Evolutionary conservation across 306 rosid species (phyloP).

Genomic region (Quercus mongolica): DNA sequence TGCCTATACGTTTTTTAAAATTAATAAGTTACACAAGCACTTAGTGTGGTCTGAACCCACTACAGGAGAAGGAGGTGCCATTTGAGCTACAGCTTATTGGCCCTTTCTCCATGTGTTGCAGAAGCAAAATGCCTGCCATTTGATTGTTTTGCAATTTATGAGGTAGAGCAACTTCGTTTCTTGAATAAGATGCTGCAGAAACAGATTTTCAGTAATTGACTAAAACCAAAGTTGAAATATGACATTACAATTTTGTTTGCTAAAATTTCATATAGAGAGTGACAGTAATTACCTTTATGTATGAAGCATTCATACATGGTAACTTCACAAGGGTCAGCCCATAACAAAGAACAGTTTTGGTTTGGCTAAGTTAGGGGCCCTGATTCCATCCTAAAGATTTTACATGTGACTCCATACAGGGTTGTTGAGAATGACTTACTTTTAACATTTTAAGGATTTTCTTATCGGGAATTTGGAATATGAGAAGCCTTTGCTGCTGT

Average conservation of each 20-base stretch:
- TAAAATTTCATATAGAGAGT: background rate
- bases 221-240: background rate
- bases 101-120: background rate
- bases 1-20: background rate
- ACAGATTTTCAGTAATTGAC: background rate
- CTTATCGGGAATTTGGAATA: background rate
- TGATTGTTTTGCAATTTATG: background rate
- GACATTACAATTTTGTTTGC: background rate
- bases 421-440: background rate
- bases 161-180: background rate
- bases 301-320: background rate
- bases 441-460: background rate
- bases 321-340: background rate
- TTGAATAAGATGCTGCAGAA: background rate
- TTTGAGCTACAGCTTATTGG: background rate
- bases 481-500: background rate
- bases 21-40: background rate
- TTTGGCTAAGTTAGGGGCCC: background rate
- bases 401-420: background rate
- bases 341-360: background rate
- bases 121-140: no score
- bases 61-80: background rate
- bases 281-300: no score
- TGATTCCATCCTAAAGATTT: background rate
- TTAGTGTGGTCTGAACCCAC: background rate